Evolutionary conservation across 768 basidiomycete species (phyloP).

Genomic region (Fomitopsis pulvina): DNA sequence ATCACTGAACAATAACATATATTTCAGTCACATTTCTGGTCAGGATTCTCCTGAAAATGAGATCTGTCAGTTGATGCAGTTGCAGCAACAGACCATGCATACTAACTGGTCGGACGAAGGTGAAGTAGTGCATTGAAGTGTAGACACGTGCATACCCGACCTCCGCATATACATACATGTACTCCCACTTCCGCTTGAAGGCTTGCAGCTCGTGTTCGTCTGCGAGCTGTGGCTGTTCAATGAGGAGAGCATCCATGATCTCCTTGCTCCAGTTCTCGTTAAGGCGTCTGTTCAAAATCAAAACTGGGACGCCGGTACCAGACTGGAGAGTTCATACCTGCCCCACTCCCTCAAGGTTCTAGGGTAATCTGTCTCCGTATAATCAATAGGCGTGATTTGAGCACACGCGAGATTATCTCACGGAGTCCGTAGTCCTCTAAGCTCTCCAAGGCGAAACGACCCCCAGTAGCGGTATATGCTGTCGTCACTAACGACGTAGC

Average conservation of each 20-base stretch:
- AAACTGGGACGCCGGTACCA: slow-evolving; percentile 7
- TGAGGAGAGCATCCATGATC: slow-evolving; percentile 10
- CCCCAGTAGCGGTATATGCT: slow-evolving; percentile 13
- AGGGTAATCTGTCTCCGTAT: slow-evolving; percentile 17
- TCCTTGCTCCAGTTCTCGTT: slow-evolving; percentile 17
- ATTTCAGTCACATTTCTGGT: too few relatives aligned
- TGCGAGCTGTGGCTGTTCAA: slow-evolving; percentile 18
- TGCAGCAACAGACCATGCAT: too few relatives aligned
- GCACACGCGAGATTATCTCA: neutral
- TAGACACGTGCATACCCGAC: slow-evolving; percentile 22
- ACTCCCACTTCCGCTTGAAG: slow-evolving; percentile 22
- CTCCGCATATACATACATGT: slow-evolving; percentile 23
- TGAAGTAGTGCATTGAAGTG: slow-evolving; percentile 11
- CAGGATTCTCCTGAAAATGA: too few relatives aligned
- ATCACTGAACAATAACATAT: too few relatives aligned
- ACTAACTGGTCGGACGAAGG: slow-evolving; percentile 14
- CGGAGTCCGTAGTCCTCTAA: slow-evolving; percentile 18
- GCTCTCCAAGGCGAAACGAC: slow-evolving; percentile 17
- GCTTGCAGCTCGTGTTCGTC: slow-evolving; percentile 15
- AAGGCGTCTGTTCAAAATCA: slow-evolving; percentile 18
- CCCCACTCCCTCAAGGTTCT: slow-evolving; percentile 23
- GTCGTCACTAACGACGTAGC: slow-evolving; percentile 14
- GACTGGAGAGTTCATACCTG: slow-evolving; percentile 13
- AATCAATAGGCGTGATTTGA: slow-evolving; percentile 13
- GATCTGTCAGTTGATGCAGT: too few relatives aligned